These are phyloP conservation scores for Parachaetomium inaequale DNA, from an alignment of 495 filamentous ascomycete species.

Conservation along the genomic window DNA sequence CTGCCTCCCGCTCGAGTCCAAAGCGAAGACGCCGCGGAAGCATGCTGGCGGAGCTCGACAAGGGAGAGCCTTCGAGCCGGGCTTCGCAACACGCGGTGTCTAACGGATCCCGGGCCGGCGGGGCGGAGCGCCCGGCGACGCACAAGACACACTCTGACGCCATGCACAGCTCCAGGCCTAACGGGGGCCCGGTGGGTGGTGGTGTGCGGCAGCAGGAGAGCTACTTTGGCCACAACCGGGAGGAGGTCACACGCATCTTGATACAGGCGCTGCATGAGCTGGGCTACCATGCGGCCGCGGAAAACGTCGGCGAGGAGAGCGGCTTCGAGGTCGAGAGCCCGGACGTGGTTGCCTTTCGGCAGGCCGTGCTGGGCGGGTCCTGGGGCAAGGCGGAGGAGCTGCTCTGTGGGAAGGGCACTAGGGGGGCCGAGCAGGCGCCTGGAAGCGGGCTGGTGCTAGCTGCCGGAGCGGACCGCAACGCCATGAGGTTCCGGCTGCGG, in stretches of 20 bases:
- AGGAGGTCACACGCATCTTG: constrained; percentile 88
- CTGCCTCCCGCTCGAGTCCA: constrained; percentile 7
- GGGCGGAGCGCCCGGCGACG: constrained; percentile 40
- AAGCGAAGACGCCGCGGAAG: constrained; percentile 29
- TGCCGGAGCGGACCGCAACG: constrained; percentile 43
- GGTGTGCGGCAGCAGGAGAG: constrained; percentile 22
- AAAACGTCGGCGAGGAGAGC: constrained; percentile 71
- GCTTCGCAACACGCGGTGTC: constrained; percentile 33
- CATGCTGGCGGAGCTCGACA: constrained; percentile 36
- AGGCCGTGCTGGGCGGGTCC: constrained; percentile 72
- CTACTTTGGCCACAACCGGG: constrained; percentile 78
- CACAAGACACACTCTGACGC: constrained; percentile 30
- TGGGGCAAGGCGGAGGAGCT: constrained; percentile 84
- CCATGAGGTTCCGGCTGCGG: constrained; percentile 68
- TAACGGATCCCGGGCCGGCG: constrained; percentile 37
- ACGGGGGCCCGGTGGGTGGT: constrained; percentile 25
- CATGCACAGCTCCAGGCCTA: constrained; percentile 42
- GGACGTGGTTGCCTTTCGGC: constrained; percentile 77
- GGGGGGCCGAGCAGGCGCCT: constrained; percentile 46
- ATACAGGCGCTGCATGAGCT: constrained; percentile 88
- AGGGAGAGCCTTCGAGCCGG: constrained; percentile 36
- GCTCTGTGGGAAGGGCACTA: constrained; percentile 58
- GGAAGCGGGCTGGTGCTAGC: constrained; percentile 45
- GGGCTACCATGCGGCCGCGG: constrained; percentile 76
- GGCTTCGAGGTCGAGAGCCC: constrained; percentile 85